Conservation (phyloP, 805 yeast genomes). For the Candida insectalens region DNA sequence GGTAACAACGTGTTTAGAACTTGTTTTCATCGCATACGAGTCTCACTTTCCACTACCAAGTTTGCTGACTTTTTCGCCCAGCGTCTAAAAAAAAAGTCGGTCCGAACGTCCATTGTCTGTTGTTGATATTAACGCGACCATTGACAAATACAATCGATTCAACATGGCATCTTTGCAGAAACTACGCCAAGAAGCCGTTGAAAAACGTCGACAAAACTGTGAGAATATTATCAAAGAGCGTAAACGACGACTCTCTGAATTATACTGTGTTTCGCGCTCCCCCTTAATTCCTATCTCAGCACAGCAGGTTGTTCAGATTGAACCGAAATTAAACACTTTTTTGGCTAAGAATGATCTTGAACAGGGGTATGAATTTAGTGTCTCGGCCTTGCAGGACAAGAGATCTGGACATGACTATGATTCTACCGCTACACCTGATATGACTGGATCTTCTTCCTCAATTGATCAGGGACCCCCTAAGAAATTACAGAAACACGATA, state of each 20-base stretch:
- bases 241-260: conserved; percentile 49
- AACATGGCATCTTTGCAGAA: conserved; percentile 24
- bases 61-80: too few species aligned
- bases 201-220: conserved; percentile 32
- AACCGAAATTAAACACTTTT: conserved; percentile 33
- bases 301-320: conserved; percentile 27
- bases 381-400: conserved; percentile 24
- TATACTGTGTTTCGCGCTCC: conserved; percentile 48
- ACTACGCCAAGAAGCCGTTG: conserved; percentile 36
- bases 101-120: too few species aligned
- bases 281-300: conserved; percentile 36
- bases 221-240: conserved; percentile 37
- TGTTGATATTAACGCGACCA: too few species aligned
- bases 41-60: too few species aligned
- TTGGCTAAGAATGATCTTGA: conserved; percentile 43
- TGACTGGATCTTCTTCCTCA: too few species aligned
- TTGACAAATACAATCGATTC: too few species aligned
- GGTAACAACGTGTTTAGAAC: too few species aligned
- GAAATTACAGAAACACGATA: not conserved
- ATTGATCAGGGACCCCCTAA: too few species aligned
- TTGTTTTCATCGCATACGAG: too few species aligned
- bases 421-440: conserved; percentile 2
- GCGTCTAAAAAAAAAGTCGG: too few species aligned
- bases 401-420: conserved; percentile 19
- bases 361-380: conserved; percentile 32